Evolutionary conservation across 108 stramenopile genomes (phyloP).

Genomic region (Stephanodiscus triporus): DNA sequence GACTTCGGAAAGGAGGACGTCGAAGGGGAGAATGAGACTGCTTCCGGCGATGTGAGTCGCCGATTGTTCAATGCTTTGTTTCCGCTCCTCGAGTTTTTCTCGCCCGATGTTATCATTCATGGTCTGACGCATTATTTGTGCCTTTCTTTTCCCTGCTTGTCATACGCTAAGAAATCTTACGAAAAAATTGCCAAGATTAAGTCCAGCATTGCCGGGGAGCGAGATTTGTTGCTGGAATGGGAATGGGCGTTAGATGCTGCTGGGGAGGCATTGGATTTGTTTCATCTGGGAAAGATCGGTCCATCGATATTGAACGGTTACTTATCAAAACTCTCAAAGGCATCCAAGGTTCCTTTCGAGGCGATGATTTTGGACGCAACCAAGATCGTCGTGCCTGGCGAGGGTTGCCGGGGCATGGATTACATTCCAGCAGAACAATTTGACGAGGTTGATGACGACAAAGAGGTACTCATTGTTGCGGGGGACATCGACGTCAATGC

Average conservation of each 20-base stretch:
- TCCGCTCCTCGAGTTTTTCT: too few species aligned
- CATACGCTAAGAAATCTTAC: background rate
- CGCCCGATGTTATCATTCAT: too few species aligned
- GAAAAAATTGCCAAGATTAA: conserved; percentile 6
- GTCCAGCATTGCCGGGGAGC: conserved; percentile 8
- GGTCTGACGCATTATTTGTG: background rate
- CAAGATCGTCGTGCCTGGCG: conserved; percentile 32
- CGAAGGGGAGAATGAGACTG: background rate
- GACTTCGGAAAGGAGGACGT: background rate
- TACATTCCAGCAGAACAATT: conserved; percentile 12
- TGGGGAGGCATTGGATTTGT: conserved; percentile 12
- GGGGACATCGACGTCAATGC: conserved; percentile 32
- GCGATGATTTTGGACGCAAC: conserved; percentile 27
- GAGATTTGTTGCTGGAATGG: conserved; percentile 18
- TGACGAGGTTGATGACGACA: conserved; percentile 9
- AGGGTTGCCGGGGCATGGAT: conserved; percentile 38
- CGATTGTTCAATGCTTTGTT: background rate
- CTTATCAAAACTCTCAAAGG: conserved; percentile 14
- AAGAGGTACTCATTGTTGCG: conserved; percentile 24
- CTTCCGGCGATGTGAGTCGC: conserved; percentile 1
- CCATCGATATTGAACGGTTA: conserved; percentile 18
- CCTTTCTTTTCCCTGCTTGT: background rate
- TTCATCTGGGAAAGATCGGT: conserved; percentile 5
- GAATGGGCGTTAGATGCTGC: conserved; percentile 25
- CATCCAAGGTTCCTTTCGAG: conserved; percentile 21